Conservation (phyloP, 2,329 filamentous ascomycete genomes). For the Chaetomiaceae sp. region DNA sequence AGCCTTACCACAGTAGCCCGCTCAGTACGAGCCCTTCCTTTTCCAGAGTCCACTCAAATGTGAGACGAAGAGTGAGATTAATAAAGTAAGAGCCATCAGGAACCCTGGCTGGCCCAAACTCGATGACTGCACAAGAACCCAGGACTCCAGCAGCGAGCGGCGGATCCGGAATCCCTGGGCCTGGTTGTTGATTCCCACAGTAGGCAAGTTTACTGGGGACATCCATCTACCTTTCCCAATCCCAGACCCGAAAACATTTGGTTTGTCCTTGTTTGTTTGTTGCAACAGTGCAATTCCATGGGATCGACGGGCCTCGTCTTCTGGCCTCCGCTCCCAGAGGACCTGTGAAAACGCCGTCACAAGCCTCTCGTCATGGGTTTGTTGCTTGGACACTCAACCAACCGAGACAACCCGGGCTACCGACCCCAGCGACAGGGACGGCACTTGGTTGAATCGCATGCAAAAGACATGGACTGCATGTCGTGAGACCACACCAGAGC, state of each 20-base stretch:
- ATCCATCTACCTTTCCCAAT: too few relatives aligned
- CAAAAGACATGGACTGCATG: conserved; percentile 17
- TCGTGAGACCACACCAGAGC: conserved; percentile 13
- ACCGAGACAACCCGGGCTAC: conserved; percentile 22
- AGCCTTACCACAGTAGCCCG: too few relatives aligned
- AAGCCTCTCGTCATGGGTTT: conserved; percentile 14
- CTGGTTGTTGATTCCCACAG: neutral
- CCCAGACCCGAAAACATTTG: too few relatives aligned
- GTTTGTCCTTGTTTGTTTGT: conserved; percentile 15
- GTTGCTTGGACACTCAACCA: conserved; percentile 9
- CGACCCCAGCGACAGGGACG: conserved; percentile 16
- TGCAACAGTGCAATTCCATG: conserved; percentile 1
- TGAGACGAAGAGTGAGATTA: too few relatives aligned
- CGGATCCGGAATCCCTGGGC: neutral
- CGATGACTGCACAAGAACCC: too few relatives aligned
- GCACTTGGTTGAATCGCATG: conserved; percentile 15
- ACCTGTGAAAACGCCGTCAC: neutral
- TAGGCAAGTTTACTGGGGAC: too few relatives aligned
- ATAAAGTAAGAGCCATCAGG: too few relatives aligned
- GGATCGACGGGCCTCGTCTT: conserved; percentile 12
- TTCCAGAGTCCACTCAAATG: too few relatives aligned
- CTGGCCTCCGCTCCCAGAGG: conserved; percentile 1
- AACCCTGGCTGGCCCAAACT: too few relatives aligned
- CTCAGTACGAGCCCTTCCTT: too few relatives aligned
- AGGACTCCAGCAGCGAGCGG: too few relatives aligned